phyloP scores from a whole-genome alignment of 495 filamentous ascomycete species.

The Extremus antarcticus region DNA sequence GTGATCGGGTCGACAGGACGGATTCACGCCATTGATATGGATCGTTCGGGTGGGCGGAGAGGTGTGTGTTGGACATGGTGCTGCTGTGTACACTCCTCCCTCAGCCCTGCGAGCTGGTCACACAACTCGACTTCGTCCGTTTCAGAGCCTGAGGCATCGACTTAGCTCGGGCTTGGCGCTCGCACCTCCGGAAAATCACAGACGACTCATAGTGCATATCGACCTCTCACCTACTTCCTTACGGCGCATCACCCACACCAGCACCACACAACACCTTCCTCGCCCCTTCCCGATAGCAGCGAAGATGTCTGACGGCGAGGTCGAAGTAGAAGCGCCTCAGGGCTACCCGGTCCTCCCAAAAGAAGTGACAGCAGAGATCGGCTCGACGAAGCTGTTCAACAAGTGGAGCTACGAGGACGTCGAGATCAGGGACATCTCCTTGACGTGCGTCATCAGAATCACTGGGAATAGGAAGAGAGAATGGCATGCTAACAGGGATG shows the following conservation, averaged over 20 bases:
- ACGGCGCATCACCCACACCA: too few species aligned
- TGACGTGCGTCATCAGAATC: conserved; percentile 66
- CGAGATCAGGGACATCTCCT: conserved; percentile 96
- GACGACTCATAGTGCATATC: too few species aligned
- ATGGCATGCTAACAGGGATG: conserved; percentile 22
- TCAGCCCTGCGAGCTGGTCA: too few species aligned
- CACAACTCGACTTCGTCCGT: too few species aligned
- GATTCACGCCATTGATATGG: conserved; percentile 18
- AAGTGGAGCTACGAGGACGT: conserved; percentile 98
- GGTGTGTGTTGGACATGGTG: conserved; percentile 3
- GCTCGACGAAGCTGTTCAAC: conserved; percentile 95
- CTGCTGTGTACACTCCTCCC: too few species aligned
- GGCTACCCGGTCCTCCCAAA: conserved; percentile 69
- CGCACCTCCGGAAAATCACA: too few species aligned
- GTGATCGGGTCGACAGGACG: conserved; percentile 22
- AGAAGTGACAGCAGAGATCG: conserved; percentile 82
- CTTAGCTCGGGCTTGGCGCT: too few species aligned
- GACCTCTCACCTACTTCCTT: too few species aligned
- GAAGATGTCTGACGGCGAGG: conserved; percentile 23
- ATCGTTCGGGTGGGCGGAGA: conserved; percentile 4
- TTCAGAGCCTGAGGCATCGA: too few species aligned
- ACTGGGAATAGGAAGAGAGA: not conserved
- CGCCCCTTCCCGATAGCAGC: not conserved
- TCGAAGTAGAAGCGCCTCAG: conserved; percentile 18
- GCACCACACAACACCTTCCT: not conserved